A percentile compares a stretch with the other conserved stretches of the same genome.
Evolutionary conservation across 2,329 filamentous ascomycete genomes (phyloP).

Genomic region (Calonectria honghensis): DNA sequence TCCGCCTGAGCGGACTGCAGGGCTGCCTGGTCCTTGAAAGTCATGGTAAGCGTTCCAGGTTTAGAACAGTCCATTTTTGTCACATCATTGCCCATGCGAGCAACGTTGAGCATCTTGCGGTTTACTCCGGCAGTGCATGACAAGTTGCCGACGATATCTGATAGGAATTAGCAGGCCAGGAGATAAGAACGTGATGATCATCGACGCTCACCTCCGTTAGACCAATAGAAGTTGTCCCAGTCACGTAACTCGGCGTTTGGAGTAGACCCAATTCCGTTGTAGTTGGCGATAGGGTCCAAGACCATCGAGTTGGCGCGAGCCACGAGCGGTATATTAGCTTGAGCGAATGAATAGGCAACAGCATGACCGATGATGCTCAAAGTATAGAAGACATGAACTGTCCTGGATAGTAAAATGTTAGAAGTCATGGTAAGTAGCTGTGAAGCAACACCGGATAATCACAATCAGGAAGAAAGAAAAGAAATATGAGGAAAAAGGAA

Average conservation of each 20-base stretch:
- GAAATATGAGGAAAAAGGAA: neutral
- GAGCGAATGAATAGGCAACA: neutral
- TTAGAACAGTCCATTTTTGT: neutral
- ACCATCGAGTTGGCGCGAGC: neutral
- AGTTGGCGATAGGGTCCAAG: neutral
- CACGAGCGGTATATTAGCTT: neutral
- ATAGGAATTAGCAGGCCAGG: neutral
- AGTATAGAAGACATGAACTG: neutral
- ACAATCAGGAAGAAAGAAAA: neutral
- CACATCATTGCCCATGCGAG: neutral
- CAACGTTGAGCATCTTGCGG: constrained; percentile 13
- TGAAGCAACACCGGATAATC: neutral
- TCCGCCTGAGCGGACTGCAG: neutral
- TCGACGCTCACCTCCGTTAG: neutral
- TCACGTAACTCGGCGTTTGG: neutral
- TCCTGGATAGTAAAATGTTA: neutral
- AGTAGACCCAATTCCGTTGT: neutral
- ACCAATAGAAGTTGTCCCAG: constrained; percentile 7
- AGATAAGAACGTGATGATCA: neutral
- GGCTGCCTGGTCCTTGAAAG: neutral
- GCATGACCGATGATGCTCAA: neutral
- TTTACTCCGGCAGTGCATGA: neutral
- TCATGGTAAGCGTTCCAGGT: neutral
- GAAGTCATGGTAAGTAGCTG: neutral
- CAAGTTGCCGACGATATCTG: neutral